phyloP scores from a whole-genome alignment of 257 asterid genomes.

The Oldenlandia corymbosa region DNA sequence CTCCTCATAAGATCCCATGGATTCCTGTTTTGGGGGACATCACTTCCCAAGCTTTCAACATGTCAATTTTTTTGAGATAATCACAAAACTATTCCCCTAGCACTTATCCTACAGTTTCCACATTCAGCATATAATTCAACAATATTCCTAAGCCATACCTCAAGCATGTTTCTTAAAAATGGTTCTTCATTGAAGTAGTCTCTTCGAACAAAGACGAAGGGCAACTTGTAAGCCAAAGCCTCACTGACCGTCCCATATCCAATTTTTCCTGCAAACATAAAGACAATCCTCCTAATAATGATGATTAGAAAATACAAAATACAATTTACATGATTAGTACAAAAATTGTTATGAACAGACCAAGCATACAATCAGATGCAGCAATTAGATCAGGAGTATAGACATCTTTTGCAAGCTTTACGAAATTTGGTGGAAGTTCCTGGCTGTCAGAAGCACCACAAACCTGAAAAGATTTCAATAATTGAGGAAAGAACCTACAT shows the following conservation, averaged over 20 bases:
- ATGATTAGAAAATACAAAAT: constrained; percentile 9
- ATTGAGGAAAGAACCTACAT: constrained; percentile 1
- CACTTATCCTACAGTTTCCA: background rate
- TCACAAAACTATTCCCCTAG: background rate
- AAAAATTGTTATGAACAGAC: constrained; percentile 34
- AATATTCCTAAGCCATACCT: constrained; percentile 37
- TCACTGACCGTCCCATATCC: constrained; percentile 98
- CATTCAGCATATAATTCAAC: background rate
- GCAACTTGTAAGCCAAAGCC: constrained; percentile 91
- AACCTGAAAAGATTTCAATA: constrained; percentile 40
- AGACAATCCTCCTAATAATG: constrained; percentile 4
- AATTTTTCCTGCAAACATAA: constrained; percentile 66
- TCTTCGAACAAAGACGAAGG: constrained; percentile 93
- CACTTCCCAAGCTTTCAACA: background rate
- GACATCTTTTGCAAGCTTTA: constrained; percentile 77
- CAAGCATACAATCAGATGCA: constrained; percentile 99
- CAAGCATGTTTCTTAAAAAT: constrained; percentile 97
- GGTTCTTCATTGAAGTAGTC: constrained; percentile 99
- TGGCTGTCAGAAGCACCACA: constrained; percentile 90
- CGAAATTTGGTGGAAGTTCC: constrained; percentile 79
- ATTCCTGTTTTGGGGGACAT: background rate
- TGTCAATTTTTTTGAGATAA: background rate
- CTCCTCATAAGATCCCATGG: background rate
- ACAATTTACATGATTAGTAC: constrained; percentile 8
- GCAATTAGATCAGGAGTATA: constrained; percentile 96